Evolutionary conservation across 345 rosid species (phyloP).

Genomic region (Excoecaria cochinchinensis): DNA sequence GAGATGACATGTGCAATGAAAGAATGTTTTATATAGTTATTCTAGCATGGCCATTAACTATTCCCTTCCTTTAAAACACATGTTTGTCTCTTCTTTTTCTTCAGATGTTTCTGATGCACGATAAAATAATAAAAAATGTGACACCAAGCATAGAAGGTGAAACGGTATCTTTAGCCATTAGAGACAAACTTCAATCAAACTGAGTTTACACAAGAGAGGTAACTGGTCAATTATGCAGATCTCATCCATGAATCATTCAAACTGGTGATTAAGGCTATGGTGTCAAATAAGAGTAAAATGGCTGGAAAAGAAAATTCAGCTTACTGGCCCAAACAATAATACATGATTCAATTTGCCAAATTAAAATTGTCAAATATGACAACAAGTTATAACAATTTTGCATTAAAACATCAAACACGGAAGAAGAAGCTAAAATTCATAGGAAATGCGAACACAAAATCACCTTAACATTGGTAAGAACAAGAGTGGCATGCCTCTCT

Average conservation of each 20-base stretch:
- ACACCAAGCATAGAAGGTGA: background rate
- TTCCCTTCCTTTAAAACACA: background rate
- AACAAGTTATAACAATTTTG: no score
- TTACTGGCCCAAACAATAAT: background rate
- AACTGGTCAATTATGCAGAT: background rate
- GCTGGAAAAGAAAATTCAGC: background rate
- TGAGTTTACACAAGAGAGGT: background rate
- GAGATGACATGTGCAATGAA: background rate
- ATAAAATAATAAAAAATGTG: background rate
- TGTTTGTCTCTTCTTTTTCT: background rate
- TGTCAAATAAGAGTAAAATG: background rate
- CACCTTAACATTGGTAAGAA: conserved; percentile 85
- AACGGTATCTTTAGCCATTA: background rate
- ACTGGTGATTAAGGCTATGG: background rate
- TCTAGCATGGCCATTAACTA: background rate
- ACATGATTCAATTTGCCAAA: background rate
- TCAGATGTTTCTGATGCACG: background rate
- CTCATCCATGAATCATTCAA: background rate
- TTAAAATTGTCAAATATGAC: background rate
- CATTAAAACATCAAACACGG: no score
- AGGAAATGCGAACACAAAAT: background rate
- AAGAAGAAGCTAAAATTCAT: no score
- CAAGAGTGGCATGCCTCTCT: conserved; percentile 90
- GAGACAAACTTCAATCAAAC: background rate
- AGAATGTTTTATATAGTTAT: background rate